Evolutionary conservation across 1,284 basidiomycete genomes (phyloP).

Genomic region (Tetrapyrgos nigripes): DNA sequence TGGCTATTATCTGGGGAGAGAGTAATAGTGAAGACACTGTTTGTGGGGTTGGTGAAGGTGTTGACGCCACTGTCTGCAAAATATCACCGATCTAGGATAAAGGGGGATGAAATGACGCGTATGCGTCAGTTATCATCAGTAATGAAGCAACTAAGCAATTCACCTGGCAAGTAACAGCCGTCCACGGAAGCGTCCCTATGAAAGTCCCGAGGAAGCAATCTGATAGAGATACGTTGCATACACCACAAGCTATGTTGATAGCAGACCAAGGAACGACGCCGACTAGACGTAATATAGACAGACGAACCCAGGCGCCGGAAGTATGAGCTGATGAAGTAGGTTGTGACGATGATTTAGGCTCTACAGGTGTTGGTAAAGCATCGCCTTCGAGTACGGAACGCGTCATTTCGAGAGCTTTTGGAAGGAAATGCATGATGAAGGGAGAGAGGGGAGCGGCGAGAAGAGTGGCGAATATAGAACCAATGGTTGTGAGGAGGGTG

Average conservation of each 20-base stretch:
- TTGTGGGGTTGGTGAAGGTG: conserved; percentile 69
- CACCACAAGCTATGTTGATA: conserved; percentile 93
- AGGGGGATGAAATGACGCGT: neutral
- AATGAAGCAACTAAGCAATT: conserved; percentile 22
- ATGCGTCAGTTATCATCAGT: conserved; percentile 3
- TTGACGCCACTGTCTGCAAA: conserved; percentile 75
- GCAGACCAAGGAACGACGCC: conserved; percentile 94
- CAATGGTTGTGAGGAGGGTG: conserved; percentile 83
- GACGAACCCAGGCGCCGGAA: conserved; percentile 68
- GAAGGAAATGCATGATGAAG: conserved; percentile 80
- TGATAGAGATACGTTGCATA: conserved; percentile 77
- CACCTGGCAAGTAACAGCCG: conserved; percentile 85
- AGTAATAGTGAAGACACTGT: conserved; percentile 75
- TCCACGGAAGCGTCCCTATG: conserved; percentile 85
- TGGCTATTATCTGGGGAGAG: conserved; percentile 74
- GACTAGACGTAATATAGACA: conserved; percentile 85
- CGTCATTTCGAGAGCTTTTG: conserved; percentile 84
- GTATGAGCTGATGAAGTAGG: conserved; percentile 7
- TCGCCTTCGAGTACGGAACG: conserved; percentile 68
- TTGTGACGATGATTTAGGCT: conserved; percentile 40
- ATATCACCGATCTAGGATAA: conserved; percentile 76
- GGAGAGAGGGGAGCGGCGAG: conserved; percentile 87
- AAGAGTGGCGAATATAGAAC: conserved; percentile 81
- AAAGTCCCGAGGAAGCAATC: conserved; percentile 84
- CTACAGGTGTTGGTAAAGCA: conserved; percentile 19